Evolutionary conservation across 2,329 filamentous ascomycete genomes (phyloP), one percentile per base, ranked within the genome.

Genomic region (Alternaria atra): DNA sequence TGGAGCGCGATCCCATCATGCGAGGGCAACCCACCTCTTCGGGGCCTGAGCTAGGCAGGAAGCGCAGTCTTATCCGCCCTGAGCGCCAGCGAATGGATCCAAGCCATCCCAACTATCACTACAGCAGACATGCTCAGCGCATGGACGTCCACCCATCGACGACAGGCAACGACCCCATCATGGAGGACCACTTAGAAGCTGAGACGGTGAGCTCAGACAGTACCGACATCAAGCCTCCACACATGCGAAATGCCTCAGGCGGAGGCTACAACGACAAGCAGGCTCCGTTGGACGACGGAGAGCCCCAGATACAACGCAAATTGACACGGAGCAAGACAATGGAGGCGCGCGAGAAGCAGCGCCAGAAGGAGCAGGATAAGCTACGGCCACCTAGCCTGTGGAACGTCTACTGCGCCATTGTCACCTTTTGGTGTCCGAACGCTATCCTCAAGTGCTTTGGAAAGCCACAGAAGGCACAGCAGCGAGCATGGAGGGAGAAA

Each of bases 401-500:
- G 95, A 96, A 93, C 72, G 90, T 96, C 4, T 99, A 99, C 82
- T 99, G 95, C 80, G 90, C 91, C 48, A 87, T 97, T 65, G 82
- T 99, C 67, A 99, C 95, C 0, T 97, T 98, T 74, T 98, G 95
- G 94, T 91, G 89, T 59, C 95, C 95, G 0, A 90, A 93, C 75
- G 91, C 94, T 63, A 80, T 97, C 29, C 83, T 99, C 55, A 87
- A 86, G 67, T 97, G 92, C 80, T 95, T 93, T 73, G 93, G 94
- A 39, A 96, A 91, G 84, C 88, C 89, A 7, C 86, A 91, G 46
- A 95, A 91, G 79, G 93, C 90, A 15, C 93, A 98, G 79, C 91
- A 93, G 75, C 87, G 93, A 73, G 95, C 95, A 2, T 99, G 95
- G 95, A 88, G 95, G 68, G 95, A 99, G 78, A 99, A 99, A 85